phyloP scores from a whole-genome alignment of 352 stramenopile species.

The Globisporangium uncinulatum region DNA sequence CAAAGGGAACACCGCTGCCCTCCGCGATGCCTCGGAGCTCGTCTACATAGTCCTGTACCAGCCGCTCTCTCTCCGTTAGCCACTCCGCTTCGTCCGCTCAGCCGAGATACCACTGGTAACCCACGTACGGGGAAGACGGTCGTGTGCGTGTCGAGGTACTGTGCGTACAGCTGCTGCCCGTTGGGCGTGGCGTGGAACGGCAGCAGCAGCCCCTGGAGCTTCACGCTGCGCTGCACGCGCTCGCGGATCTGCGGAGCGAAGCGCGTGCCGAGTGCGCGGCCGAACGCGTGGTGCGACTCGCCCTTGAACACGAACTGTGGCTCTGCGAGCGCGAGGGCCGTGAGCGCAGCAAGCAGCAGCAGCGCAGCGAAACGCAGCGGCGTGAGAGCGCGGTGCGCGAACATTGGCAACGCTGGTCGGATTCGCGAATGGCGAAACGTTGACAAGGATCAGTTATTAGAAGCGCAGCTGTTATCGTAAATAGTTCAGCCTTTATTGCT shows the following conservation, averaged over 20 bases:
- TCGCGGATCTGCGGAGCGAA: constrained; percentile 48
- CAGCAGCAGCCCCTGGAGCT: constrained; percentile 55
- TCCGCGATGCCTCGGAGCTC: constrained; percentile 58
- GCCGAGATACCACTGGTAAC: neutral
- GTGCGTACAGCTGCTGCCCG: constrained; percentile 30
- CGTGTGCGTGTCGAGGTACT: constrained; percentile 43
- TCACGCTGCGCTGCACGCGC: constrained; percentile 31
- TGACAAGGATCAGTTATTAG: no score
- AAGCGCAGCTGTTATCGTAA: no score
- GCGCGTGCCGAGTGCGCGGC: constrained; percentile 31
- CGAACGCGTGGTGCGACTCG: constrained; percentile 65
- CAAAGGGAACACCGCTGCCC: constrained; percentile 49
- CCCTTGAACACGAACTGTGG: constrained; percentile 49
- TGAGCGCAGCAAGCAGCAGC: neutral
- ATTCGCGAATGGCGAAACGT: no score
- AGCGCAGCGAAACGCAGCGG: neutral
- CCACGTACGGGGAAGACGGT: constrained; percentile 41
- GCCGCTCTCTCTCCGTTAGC: no score
- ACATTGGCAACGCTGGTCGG: neutral
- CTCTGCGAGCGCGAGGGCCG: constrained; percentile 14
- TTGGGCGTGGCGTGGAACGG: constrained; percentile 37
- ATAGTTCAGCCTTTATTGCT: no score
- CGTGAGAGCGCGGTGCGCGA: neutral
- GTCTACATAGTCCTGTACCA: constrained; percentile 52
- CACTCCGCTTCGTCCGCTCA: no score